phyloP scores from a whole-genome alignment of 371 early-diverging fungal species.

The Mucor piriformis region DNA sequence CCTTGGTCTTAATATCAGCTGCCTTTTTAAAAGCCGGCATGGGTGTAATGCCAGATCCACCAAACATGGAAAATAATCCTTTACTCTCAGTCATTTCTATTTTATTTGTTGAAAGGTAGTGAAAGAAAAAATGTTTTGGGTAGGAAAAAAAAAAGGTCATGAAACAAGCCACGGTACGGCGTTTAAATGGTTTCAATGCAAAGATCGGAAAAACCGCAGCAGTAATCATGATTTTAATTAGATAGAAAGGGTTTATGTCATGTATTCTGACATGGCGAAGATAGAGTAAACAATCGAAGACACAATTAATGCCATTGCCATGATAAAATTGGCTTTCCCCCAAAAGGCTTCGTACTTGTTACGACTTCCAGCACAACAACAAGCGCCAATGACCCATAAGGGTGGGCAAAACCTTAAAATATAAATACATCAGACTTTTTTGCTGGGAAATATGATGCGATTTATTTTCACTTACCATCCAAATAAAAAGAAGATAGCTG shows the following conservation, averaged over 20 bases:
- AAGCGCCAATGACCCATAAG: constrained; percentile 34
- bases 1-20: constrained; percentile 12
- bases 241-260: not conserved
- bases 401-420: constrained; percentile 26
- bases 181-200: not conserved
- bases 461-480: constrained; percentile 23
- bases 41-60: constrained; percentile 16
- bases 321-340: constrained; percentile 31
- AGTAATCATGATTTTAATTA: not conserved
- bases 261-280: constrained; percentile 6
- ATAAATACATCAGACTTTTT: too few species aligned
- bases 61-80: constrained; percentile 44
- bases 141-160: not conserved
- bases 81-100: constrained; percentile 18
- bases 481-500: constrained; percentile 28
- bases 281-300: constrained; percentile 20
- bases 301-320: constrained; percentile 24
- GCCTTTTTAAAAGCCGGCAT: constrained; percentile 8
- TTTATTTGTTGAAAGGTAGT: not conserved
- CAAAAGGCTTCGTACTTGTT: constrained; percentile 31
- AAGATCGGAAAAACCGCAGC: not conserved
- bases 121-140: not conserved
- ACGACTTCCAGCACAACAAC: constrained; percentile 31
- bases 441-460: too few species aligned
- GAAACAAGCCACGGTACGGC: not conserved